Evolutionary conservation across 2,329 filamentous ascomycete genomes (phyloP).

Genomic region (Colletotrichum caudatum): DNA sequence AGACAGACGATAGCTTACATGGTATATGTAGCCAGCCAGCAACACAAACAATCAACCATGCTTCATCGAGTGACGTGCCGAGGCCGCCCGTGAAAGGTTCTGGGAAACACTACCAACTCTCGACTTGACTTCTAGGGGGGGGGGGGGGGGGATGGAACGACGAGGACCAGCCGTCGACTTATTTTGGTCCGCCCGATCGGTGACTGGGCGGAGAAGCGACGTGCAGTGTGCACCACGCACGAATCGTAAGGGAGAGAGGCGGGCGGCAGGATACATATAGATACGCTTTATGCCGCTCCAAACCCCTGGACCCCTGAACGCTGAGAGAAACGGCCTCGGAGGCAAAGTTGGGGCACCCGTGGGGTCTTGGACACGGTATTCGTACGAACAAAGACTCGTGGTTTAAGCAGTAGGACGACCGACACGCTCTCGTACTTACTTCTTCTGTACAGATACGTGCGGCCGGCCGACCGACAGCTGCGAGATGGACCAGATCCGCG

Average conservation of each 20-base stretch:
- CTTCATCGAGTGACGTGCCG: background rate
- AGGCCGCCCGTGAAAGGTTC: background rate
- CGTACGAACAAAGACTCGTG: too few species aligned
- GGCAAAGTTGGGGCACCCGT: background rate
- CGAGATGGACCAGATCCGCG: background rate
- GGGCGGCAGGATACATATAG: background rate
- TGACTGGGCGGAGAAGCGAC: background rate
- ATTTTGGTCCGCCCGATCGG: conserved; percentile 2
- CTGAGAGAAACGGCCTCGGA: background rate
- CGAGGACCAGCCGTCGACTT: conserved; percentile 28
- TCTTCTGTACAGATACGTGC: background rate
- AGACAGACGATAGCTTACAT: background rate
- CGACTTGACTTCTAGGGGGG: conserved; percentile 18
- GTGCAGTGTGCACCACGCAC: background rate
- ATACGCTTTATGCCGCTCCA: background rate
- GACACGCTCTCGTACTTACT: background rate
- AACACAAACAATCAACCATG: background rate
- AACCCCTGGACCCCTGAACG: conserved; percentile 13
- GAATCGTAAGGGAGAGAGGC: background rate
- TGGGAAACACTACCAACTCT: background rate
- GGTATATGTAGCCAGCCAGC: too few species aligned
- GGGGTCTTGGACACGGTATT: too few species aligned
- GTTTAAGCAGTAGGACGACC: background rate
- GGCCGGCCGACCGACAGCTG: background rate
- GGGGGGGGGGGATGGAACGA: too few species aligned